phyloP scores from a whole-genome alignment of 1,284 basidiomycete species.

The Trametes hirsuta region DNA sequence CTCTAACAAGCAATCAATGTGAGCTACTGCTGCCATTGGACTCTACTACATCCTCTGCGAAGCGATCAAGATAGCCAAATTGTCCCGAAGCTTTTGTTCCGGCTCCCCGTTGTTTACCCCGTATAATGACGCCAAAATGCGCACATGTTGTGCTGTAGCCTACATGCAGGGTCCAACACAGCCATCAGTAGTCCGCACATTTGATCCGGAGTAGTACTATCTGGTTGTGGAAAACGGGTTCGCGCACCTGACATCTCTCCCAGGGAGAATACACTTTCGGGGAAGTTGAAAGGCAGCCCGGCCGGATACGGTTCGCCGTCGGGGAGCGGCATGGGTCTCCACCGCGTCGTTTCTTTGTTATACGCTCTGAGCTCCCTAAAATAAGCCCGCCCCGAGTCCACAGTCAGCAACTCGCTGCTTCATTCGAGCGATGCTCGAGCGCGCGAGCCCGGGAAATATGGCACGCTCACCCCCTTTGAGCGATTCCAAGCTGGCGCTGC shows the following conservation, averaged over 20 bases:
- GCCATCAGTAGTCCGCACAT: no score
- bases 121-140: slow-evolving; percentile 4
- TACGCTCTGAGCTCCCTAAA: slow-evolving; percentile 11
- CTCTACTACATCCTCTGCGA: background rate
- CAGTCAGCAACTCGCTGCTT: background rate
- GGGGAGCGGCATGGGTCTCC: slow-evolving; percentile 7
- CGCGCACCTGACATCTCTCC: slow-evolving; percentile 2
- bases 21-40: no score
- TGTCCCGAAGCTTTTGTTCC: background rate
- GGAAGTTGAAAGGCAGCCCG: background rate
- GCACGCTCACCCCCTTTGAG: no score
- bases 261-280: slow-evolving; percentile 4
- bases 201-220: no score
- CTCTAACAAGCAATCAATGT: no score
- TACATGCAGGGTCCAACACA: background rate
- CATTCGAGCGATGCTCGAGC: no score
- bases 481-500: no score
- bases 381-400: background rate
- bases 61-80: slow-evolving; percentile 2
- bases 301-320: slow-evolving; percentile 13
- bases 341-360: slow-evolving; percentile 4
- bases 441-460: no score
- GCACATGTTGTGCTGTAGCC: background rate
- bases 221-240: no score
- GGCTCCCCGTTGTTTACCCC: background rate